Evolutionary conservation across 2,329 filamentous ascomycete genomes (phyloP).

Genomic region (Fusarium odoratissimum): DNA sequence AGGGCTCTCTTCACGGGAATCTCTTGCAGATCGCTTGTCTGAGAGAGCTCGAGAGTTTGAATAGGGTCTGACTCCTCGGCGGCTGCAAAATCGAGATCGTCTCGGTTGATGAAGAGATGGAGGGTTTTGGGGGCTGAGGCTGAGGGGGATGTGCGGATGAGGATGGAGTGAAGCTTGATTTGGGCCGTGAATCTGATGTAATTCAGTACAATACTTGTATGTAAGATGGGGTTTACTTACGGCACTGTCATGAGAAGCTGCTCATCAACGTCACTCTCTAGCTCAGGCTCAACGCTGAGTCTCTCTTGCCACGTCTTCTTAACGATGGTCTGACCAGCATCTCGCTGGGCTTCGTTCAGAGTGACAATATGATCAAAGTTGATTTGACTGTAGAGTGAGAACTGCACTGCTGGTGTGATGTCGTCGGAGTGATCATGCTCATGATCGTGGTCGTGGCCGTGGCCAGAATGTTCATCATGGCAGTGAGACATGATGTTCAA

Average conservation of each 20-base stretch:
- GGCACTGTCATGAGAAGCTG: conserved; percentile 94
- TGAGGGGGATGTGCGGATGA: conserved; percentile 82
- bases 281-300: conserved; percentile 75
- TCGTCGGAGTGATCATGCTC: conserved; percentile 92
- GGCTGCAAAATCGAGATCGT: conserved; percentile 85
- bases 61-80: conserved; percentile 77
- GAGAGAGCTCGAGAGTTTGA: conserved; percentile 81
- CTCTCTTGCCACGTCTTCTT: conserved; percentile 94
- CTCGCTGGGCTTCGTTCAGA: conserved; percentile 80
- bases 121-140: conserved; percentile 81
- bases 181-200: conserved; percentile 84
- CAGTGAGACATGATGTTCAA: conserved; percentile 56
- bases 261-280: conserved; percentile 89
- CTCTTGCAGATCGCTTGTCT: conserved; percentile 86
- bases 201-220: neutral
- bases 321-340: conserved; percentile 78
- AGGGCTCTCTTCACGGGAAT: conserved; percentile 86
- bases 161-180: conserved; percentile 89
- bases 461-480: conserved; percentile 63
- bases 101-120: conserved; percentile 87
- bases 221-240: conserved; percentile 62
- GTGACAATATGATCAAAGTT: conserved; percentile 87
- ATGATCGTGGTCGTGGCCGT: conserved; percentile 66
- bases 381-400: conserved; percentile 91
- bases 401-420: conserved; percentile 89